Evolutionary conservation across 2,329 filamentous ascomycete genomes (phyloP), one percentile per base, ranked within the genome.

Genomic region (Venturia pyrina): DNA sequence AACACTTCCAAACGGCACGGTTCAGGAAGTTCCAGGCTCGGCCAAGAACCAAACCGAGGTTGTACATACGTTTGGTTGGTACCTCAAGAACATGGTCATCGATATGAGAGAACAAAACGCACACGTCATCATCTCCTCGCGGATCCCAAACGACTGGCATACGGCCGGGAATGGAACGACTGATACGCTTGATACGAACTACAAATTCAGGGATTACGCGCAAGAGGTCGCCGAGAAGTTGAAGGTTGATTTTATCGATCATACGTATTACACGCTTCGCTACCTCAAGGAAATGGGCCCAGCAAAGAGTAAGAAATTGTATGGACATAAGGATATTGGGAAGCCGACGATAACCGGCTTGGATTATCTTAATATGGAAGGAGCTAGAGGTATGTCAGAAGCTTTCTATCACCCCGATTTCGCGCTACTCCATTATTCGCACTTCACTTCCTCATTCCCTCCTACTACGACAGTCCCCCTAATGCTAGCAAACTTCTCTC

Each of bases 11-110:
- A 59, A 59, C 32, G 53, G 53, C 28, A 59, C 53, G 19, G 32
- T n/a, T 8, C 0, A 28, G 21, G 7, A 5, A 1, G 28, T 19
- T 21, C 32, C 32, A 40, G 57, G 34, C 40, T 28, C 40, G 8
- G 32, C 34, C 40, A 43, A 5, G 19, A 61, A 61, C 34, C 21
- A 21, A 3, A 40, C 32, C 24, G 60, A 44, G 21, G 37, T 43
- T 5, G 60, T 62, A 6, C 60, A 62, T 28, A 62, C 60, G 34
- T 62, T 62, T 28, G 60, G 60, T 24, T 62, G 60, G 60, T 62
- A 62, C 43, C 43, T 62, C 13, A 62, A 62, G 17, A 43, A 62
- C 11, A 62, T 62, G 60, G 13, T 46, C 10, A 17, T 62, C 43
- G 60, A 62, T 62, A 13, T 44, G 10, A n/a, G 60, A 0, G 60